Evolutionary conservation across 2,329 filamentous ascomycete genomes (phyloP), one percentile per base, ranked within the genome.

Genomic region (Orbilia javanica): DNA sequence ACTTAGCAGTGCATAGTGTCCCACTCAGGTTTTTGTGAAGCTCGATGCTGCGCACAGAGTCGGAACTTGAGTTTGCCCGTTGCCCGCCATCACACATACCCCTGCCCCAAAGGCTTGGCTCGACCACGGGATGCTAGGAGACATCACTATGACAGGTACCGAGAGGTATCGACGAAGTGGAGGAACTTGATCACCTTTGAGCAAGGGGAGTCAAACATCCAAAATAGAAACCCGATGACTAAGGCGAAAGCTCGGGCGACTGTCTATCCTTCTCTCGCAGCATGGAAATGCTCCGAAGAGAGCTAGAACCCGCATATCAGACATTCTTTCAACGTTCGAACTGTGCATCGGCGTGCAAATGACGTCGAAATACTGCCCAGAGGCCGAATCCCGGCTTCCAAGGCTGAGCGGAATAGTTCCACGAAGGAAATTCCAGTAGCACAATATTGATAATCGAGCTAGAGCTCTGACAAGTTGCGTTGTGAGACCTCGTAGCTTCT

Each of bases 11-110:
- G 27, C 50, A 29, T 53, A 27, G 25, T 25, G 25, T 29, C 29
- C 52, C n/a, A 36, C 29, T 22, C 18, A 36, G 10, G 29, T 57
- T 57, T n/a, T 42, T 39, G 34, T 39, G 34, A 42, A 34, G 18
- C 42, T 57, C n/a, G 31, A 18, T 42, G 60, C 62, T 72, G 74
- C 74, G 67, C 63, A 36, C 50, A 65, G 20, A 62, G 44, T 72
- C 74, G 74, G 74, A 64, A 42, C 44, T 62, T 78, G 36, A 25
- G 67, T 78, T 78, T 72, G 67, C 74, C 67, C 67, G 74, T 57
- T 27, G 66, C 46, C 74, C 48, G 73, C 48, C 25, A 18, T 42
- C 29, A 13, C 55, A 71, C 69, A 20, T 29, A 20, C 29, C 42
- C 53, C 42, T 42, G 52, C n/a, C 52, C 31, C 5, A n/a, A 57